These are phyloP conservation scores for Nyssa sinensis DNA, from an alignment of 148 eudicot genomes.

Conservation along the genomic window DNA sequence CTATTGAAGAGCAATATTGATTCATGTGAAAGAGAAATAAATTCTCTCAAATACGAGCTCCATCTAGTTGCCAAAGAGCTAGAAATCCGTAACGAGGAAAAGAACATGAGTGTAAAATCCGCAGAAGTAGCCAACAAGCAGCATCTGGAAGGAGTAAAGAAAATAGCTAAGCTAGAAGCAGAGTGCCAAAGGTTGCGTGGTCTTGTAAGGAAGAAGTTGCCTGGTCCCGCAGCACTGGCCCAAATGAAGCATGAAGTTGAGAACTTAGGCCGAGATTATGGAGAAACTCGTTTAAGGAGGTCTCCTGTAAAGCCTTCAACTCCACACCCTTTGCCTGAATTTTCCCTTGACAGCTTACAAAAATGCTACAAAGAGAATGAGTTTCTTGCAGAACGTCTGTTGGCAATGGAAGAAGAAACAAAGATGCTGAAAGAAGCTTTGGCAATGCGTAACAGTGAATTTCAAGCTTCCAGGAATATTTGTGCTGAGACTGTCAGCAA, in stretches of 20 bases:
- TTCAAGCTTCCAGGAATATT: constrained; percentile 70
- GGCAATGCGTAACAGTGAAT: constrained; percentile 75
- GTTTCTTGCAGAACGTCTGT: constrained; percentile 66
- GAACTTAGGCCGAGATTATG: constrained; percentile 70
- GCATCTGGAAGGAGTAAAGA: constrained; percentile 86
- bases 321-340: constrained; percentile 60
- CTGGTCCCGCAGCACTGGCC: constrained; percentile 97
- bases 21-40: constrained; percentile 81
- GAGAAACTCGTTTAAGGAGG: constrained; percentile 55
- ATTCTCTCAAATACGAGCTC: constrained; percentile 85
- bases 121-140: constrained; percentile 94
- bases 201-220: constrained; percentile 91
- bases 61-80: constrained; percentile 78
- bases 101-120: constrained; percentile 81
- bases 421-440: constrained; percentile 94
- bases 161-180: constrained; percentile 84
- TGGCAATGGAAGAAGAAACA: constrained; percentile 90
- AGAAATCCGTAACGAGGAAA: constrained; percentile 95
- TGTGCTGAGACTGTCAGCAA: constrained; percentile 78
- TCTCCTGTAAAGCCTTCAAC: constrained; percentile 67
- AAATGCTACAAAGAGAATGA: constrained; percentile 76
- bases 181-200: constrained; percentile 96
- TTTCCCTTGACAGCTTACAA: constrained; percentile 53
- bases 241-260: constrained; percentile 97
- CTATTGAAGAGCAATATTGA: constrained; percentile 66